Evolutionary conservation across 352 stramenopile genomes (phyloP), one percentile per base, ranked within the genome.

Genomic region (Phytophthora nicotianae): DNA sequence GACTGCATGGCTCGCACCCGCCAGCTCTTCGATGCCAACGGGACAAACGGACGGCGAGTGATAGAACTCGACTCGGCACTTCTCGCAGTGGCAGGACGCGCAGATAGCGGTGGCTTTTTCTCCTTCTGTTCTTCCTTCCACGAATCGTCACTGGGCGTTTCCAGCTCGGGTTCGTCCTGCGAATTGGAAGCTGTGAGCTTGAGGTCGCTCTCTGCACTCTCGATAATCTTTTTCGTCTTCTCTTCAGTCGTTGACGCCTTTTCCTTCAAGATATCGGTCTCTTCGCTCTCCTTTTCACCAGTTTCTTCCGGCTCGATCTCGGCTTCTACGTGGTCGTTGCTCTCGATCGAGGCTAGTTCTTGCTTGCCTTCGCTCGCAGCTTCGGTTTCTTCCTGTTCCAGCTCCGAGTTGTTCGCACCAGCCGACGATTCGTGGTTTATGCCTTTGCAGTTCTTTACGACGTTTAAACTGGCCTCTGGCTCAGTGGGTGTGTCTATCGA

Each of bases 21-120:
- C 79, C 76, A 86, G 40, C 66, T 81, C 46, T 77, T 79, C 17
- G 76, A 72, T 11, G 69, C 58, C 37, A 88, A 69, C 14, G 79
- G 76, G 33, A 83, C 67, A 38, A 88, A 88, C 27, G 76, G 76
- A 41, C 63, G 66, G 13, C 61, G 56, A 47, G 42, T 49, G 33
- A 62, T 23, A 32, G 60, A 57, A 56, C 17, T 68, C 3, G 62
- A 71, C 35, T 56, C 47, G 38, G 56, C 70, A 53, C 61, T 72
- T 60, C 62, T 70, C 1, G 57, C 61, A 56, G 55, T 74, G 5
- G 65, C 49, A 57, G 58, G 60, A 3, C 61, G 69, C 7, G 57
- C 43, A 11, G 35, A 14, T 7, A 13, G 21, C 14, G 20, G 24
- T 32, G 42, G 40, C 24, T 68, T 21, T 26, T 55, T 19, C 35